Base-by-base conservation (phyloP, 1,284 basidiomycete species). In the Apiotrichum veenhuisii region DNA sequence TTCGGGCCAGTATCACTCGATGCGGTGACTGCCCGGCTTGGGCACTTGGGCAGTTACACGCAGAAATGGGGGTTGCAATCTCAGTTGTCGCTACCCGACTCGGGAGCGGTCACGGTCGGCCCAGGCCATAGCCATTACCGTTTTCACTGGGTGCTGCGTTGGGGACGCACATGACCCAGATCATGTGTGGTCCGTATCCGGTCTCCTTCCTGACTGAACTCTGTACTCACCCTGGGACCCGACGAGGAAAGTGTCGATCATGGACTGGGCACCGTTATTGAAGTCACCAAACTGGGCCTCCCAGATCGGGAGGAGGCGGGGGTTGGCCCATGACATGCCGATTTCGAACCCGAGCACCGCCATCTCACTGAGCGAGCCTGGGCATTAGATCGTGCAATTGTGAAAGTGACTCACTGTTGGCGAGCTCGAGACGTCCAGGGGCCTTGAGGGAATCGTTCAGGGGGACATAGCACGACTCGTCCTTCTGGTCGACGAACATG, bases 221-320 rank as follows among this genome's bases (percentile, higher is more conserved):
- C 8, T 18, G 11, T 14, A 75, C 86, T 62, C 66, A 89, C 89
- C 87, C 77, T 93, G 88, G 17, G 86, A 82, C 1, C 88, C 91
- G 1, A 87, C 82, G 30, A 94, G 81, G 73, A 90, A 94, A 0
- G 88, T 91, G 69, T 94, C 91, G 61, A 94, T 88, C 58, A 91
- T 87, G 60, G 91, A 83, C 81, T 89, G 89, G 12, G 89, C 88
- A 5, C 89, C 89, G 68, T 94, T 93, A 78, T 88, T 87, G 76
- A 94, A 94, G 72, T 93, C 91, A n/a, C 90, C 90, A 67, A 77
- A 76, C 63, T 93, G 91, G 2, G 89, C 90, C 73, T 95, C 91
- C 91, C 91, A 93, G 43, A 94, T 89, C 0, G 89, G 84, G 49
- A 94, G 76, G 33, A 92, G 71, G 57, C 84, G 82, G 0, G 90